Evolutionary conservation across 2,329 filamentous ascomycete genomes (phyloP).

Genomic region (Karstenula rhodostoma): DNA sequence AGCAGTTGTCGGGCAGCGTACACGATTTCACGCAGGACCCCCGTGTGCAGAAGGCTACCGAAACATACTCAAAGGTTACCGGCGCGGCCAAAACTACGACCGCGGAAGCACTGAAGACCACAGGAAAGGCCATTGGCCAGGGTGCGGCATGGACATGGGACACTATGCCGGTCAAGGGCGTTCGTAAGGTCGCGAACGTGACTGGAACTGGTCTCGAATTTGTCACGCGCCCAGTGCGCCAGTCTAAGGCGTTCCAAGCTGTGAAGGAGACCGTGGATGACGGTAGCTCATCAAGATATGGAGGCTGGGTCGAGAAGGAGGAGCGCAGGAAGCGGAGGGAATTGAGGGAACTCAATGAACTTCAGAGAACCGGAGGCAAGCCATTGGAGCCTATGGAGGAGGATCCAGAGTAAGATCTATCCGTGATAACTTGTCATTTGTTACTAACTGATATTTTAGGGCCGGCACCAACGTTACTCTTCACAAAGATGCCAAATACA

Average conservation of each 20-base stretch:
- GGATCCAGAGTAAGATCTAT: slow-evolving; percentile 78
- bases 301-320: slow-evolving; percentile 96
- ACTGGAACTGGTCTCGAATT: slow-evolving; percentile 91
- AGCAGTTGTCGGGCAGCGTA: slow-evolving; percentile 86
- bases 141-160: slow-evolving; percentile 98
- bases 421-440: slow-evolving; percentile 5
- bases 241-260: slow-evolving; percentile 91
- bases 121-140: slow-evolving; percentile 86
- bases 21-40: slow-evolving; percentile 95
- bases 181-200: slow-evolving; percentile 83
- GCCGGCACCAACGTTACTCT: slow-evolving; percentile 93
- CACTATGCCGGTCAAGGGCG: slow-evolving; percentile 88
- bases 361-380: slow-evolving; percentile 58
- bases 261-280: slow-evolving; percentile 98
- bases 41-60: slow-evolving; percentile 82
- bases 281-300: slow-evolving; percentile 93
- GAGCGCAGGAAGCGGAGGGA: slow-evolving; percentile 85
- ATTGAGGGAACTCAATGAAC: slow-evolving; percentile 70
- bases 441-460: slow-evolving; percentile 58
- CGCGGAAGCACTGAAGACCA: slow-evolving; percentile 81
- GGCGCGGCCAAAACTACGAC: slow-evolving; percentile 82
- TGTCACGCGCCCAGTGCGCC: slow-evolving; percentile 90
- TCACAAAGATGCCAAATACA: slow-evolving; percentile 97
- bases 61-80: slow-evolving; percentile 86
- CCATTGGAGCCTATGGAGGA: slow-evolving; percentile 68